Evolutionary conservation across 2,329 filamentous ascomycete species (phyloP), one percentile per base, ranked within the genome.

Genomic region (Phyllosticta citribraziliensis): DNA sequence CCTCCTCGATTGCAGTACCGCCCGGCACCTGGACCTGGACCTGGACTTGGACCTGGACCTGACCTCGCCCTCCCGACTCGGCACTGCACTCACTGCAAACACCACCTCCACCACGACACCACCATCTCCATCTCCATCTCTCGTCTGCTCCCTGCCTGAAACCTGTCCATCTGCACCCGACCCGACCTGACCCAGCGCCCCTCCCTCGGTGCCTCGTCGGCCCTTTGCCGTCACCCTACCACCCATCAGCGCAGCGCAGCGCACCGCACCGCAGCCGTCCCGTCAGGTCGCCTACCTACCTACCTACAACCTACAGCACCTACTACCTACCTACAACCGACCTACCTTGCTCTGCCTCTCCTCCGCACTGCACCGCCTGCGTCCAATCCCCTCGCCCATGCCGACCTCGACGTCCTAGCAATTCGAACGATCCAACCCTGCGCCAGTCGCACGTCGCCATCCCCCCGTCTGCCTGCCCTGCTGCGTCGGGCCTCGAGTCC

Each of bases 401-500:
- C 59, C 55, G 25, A 50, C 55, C 59, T 47, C 54, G 30, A 52
- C 50, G 54, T 55, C 55, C 6, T 61, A 57, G 50, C 17, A 27
- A 51, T 47, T 27, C 54, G 52, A 25, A 47, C 51, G 58, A 61
- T 50, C 20, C 50, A 20, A 17, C 47, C 52, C 54, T 22, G 55
- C 59, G 59, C 50, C 59, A 33, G 50, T 25, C 54, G 50, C 54
- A 53, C 35, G 54, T 20, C 50, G 50, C 25, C 27, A 5, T 8
- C 5, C 25, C 22, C 25, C 24, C 55, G 59, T 56, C 40, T 52
- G 17, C 30, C 50, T 40, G 20, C 55, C 30, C 50, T 40, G 20
- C 55, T 56, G 59, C 55, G 56, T 57, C 55, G 60, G 51, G 60
- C 55, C 51, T 22, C 57, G 53, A 60, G 57, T 63, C 57, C 60